Base-by-base conservation (phyloP, 768 basidiomycete species). In the Termitomyces sp. region DNA sequence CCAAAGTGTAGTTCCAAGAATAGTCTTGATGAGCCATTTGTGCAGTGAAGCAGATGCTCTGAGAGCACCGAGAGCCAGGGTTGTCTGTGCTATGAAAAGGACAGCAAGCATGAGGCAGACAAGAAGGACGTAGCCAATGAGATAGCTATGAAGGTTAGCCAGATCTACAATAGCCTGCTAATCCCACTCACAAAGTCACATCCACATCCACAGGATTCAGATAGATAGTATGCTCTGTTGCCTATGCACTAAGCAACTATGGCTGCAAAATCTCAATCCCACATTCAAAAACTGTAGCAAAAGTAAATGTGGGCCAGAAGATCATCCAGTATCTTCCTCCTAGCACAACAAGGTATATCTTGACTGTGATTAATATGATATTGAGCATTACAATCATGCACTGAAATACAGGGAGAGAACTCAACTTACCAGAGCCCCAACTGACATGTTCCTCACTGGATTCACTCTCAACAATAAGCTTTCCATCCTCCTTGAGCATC, bases 381-480 rank as follows among this genome's bases (percentile, higher is more conserved):
- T 25, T 25, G 25, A 25, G 25, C 25, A 25, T 25, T 25, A 25
- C 25, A 25, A 25, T 25, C 25, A 25, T 25, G 25, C 25, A 25
- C 25, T 25, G 25, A 1, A 25, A 25, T 25, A 25, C 25, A 25
- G 25, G 25, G 25, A 25, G 25, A 25, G 25, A 25, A 25, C 25
- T 25, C 25, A 25, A 25, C 25, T 25, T 25, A 25, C 25, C 25
- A 25, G 25, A 25, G 25, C 25, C 25, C 25, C 25, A 25, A 25
- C 25, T 25, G 25, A 25, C 25, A 25, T 25, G 25, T 25, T 25
- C 25, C 25, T 25, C 78, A 1, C 75, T 78, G 46, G 87, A 78
- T 67, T 90, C 88, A 68, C 89, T 88, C 1, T 80, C 81, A 4
- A 86, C 71, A 43, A 87, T 80, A 9, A 89, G 77, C 65, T 87